phyloP scores from a whole-genome alignment of 768 basidiomycete species.

The Lepiota subincarnata region DNA sequence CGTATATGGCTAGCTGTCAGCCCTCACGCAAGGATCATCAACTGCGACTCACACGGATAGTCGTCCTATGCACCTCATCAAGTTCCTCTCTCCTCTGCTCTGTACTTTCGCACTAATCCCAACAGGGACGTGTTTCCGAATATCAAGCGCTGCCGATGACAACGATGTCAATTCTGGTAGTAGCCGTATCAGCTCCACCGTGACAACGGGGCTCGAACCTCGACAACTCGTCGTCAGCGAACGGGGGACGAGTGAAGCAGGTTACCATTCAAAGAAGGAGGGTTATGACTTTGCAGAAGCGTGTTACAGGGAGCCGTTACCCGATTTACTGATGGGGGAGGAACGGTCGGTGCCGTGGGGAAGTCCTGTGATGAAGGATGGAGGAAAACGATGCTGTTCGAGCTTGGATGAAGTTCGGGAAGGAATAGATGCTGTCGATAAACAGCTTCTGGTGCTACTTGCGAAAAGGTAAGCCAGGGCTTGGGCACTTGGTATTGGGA shows the following conservation, averaged over 20 bases:
- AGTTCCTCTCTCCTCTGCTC: slow-evolving; percentile 1
- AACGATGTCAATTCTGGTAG: neutral
- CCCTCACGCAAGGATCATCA: neutral
- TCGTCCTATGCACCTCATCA: neutral
- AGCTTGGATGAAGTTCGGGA: slow-evolving; percentile 21
- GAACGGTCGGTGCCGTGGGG: slow-evolving; percentile 21
- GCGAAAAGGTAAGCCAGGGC: slow-evolving; percentile 19
- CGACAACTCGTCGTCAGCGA: neutral
- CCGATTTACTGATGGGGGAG: slow-evolving; percentile 14
- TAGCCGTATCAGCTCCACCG: neutral
- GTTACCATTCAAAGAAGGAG: neutral
- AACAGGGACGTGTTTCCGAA: neutral
- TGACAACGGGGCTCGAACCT: neutral
- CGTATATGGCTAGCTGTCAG: too few relatives aligned
- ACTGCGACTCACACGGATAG: neutral
- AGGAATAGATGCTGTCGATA: slow-evolving; percentile 21
- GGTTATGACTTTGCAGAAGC: neutral
- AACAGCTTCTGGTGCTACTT: slow-evolving; percentile 19
- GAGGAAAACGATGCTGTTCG: slow-evolving; percentile 18
- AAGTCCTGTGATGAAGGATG: slow-evolving; percentile 15
- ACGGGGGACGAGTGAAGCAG: neutral
- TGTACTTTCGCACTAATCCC: slow-evolving; percentile 1
- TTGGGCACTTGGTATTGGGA: neutral
- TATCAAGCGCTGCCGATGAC: neutral
- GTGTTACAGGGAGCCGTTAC: slow-evolving; percentile 14